Evolutionary conservation across 495 filamentous ascomycete genomes (phyloP).

Genomic region (Aspergillus coremiiformis): DNA sequence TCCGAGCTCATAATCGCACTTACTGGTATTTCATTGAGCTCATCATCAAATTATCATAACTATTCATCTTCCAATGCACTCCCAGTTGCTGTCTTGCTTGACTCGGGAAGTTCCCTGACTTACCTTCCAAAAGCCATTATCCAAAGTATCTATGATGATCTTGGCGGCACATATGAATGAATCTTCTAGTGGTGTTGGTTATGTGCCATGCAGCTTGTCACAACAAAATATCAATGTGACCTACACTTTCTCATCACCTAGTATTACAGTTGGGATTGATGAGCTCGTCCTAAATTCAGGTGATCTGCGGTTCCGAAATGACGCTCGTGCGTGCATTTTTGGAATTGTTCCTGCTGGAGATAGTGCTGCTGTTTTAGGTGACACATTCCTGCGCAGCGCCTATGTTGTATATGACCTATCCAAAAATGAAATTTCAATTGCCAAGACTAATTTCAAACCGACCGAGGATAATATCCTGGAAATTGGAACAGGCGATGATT

Average conservation of each 20-base stretch:
- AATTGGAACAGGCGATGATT: slow-evolving; percentile 56
- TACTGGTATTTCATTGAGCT: slow-evolving; percentile 52
- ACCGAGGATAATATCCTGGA: slow-evolving; percentile 58
- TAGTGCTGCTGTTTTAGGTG: slow-evolving; percentile 69
- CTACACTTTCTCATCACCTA: slow-evolving; percentile 61
- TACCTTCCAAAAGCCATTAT: slow-evolving; percentile 73
- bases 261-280: slow-evolving; percentile 63
- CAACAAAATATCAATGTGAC: slow-evolving; percentile 49
- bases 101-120: slow-evolving; percentile 85
- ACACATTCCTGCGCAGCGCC: slow-evolving; percentile 86
- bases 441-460: slow-evolving; percentile 76
- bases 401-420: slow-evolving; percentile 89
- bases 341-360: slow-evolving; percentile 65
- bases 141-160: slow-evolving; percentile 52
- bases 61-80: slow-evolving; percentile 50
- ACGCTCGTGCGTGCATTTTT: slow-evolving; percentile 58
- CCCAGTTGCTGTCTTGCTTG: slow-evolving; percentile 62
- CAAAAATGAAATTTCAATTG: slow-evolving; percentile 83
- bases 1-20: slow-evolving; percentile 79
- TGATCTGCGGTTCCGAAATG: slow-evolving; percentile 52
- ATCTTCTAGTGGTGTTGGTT: slow-evolving; percentile 41
- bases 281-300: slow-evolving; percentile 70
- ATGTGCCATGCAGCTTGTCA: slow-evolving; percentile 66
- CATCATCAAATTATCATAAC: slow-evolving; percentile 31
- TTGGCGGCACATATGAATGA: slow-evolving; percentile 64